Conservation (phyloP, 306 rosid species). For the Vigna mungo region DNA sequence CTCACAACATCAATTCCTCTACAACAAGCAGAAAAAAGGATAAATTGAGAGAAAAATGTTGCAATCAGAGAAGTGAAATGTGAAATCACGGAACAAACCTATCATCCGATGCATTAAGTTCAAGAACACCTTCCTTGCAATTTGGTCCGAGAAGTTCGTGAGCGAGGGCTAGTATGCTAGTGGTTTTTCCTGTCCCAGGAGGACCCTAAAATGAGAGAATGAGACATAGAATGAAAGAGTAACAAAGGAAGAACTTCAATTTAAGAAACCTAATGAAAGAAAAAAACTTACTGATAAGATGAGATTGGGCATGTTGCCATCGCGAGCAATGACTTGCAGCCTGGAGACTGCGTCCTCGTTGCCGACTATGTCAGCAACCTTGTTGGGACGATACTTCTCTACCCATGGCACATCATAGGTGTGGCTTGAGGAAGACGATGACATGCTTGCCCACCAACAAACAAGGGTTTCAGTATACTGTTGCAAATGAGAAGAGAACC, state of each 20-base stretch:
- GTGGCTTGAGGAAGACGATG: slow-evolving; percentile 60
- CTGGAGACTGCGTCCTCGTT: slow-evolving; percentile 89
- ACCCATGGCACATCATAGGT: slow-evolving; percentile 91
- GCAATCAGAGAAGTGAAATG: background rate
- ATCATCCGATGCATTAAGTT: slow-evolving; percentile 95
- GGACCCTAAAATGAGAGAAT: slow-evolving; percentile 68
- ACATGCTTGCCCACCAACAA: slow-evolving; percentile 49
- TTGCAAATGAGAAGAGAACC: background rate
- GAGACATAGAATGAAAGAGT: background rate
- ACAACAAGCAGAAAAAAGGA: background rate
- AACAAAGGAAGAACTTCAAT: background rate
- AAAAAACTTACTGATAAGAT: slow-evolving; percentile 62
- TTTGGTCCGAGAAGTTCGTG: slow-evolving; percentile 90
- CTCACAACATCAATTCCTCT: slow-evolving; percentile 99
- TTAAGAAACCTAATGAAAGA: background rate
- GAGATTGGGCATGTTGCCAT: slow-evolving; percentile 96
- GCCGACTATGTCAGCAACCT: slow-evolving; percentile 86
- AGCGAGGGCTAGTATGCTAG: slow-evolving; percentile 90
- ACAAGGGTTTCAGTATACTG: background rate
- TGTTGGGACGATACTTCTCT: slow-evolving; percentile 91
- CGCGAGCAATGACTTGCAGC: slow-evolving; percentile 92
- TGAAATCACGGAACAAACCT: slow-evolving; percentile 43
- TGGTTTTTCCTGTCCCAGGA: slow-evolving; percentile 96
- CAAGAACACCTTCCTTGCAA: slow-evolving; percentile 90
- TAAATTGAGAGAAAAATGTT: background rate